These are phyloP conservation scores for Anethum foeniculum DNA, from an alignment of 140 eudicot species.

Conservation along the genomic window DNA sequence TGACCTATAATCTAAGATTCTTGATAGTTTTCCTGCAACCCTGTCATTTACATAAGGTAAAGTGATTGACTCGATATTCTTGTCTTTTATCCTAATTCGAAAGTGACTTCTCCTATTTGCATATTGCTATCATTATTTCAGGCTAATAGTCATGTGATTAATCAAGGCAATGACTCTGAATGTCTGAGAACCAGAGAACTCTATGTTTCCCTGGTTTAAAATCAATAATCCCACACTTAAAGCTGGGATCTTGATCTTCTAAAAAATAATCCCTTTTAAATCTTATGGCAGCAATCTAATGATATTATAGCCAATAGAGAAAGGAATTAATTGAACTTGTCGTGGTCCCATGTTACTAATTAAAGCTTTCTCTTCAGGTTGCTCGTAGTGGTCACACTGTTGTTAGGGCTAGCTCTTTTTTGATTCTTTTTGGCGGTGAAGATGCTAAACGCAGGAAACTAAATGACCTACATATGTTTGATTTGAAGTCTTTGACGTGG, in stretches of 20 bases:
- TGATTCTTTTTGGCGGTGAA: slow-evolving; percentile 94
- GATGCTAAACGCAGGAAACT: slow-evolving; percentile 74
- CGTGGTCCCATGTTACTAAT: neutral
- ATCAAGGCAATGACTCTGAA: neutral
- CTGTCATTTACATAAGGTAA: neutral
- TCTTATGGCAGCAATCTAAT: neutral
- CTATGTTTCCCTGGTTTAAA: neutral
- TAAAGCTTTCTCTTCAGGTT: slow-evolving; percentile 31
- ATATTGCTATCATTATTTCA: neutral
- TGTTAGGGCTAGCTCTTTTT: slow-evolving; percentile 70
- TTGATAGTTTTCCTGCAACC: neutral
- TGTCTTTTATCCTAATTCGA: neutral
- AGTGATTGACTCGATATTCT: neutral
- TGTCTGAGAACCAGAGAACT: slow-evolving; percentile 12
- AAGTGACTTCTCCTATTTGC: neutral
- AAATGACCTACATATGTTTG: slow-evolving; percentile 95
- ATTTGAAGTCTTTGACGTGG: slow-evolving; percentile 94
- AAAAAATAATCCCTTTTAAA: neutral
- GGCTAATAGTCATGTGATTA: neutral
- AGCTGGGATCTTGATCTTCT: neutral
- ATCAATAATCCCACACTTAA: neutral
- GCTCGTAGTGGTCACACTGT: slow-evolving; percentile 96
- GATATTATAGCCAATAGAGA: neutral
- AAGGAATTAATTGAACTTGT: neutral
- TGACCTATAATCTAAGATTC: neutral